These are phyloP conservation scores for Penicillium hordei DNA, from an alignment of 2,329 filamentous ascomycete species.

Conservation along the genomic window DNA sequence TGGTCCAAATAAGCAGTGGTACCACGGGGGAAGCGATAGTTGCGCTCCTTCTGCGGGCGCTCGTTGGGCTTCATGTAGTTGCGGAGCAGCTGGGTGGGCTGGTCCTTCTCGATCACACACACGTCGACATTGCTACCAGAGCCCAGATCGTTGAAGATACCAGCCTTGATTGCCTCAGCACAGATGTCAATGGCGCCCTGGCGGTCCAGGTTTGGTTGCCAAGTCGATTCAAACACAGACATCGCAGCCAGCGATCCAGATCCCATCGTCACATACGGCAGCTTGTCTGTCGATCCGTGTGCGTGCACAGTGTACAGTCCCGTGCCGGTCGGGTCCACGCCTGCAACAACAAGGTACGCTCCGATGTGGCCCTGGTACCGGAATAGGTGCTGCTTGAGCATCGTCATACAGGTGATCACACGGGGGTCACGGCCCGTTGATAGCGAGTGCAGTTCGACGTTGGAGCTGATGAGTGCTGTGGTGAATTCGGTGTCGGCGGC, in stretches of 20 bases:
- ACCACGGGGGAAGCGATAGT: conserved; percentile 84
- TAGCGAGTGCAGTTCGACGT: conserved; percentile 94
- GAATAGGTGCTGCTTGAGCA: conserved; percentile 99
- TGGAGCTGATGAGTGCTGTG: conserved; percentile 95
- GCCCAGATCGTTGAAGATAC: conserved; percentile 98
- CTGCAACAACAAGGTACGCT: conserved; percentile 94
- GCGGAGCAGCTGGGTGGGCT: conserved; percentile 81
- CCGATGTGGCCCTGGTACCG: conserved; percentile 96
- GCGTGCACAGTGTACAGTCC: conserved; percentile 98
- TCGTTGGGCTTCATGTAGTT: conserved; percentile 94
- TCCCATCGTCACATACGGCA: conserved; percentile 99
- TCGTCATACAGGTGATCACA: conserved; percentile 98
- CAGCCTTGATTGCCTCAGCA: conserved; percentile 85
- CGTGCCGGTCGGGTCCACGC: conserved; percentile 90
- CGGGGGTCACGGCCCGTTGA: conserved; percentile 95
- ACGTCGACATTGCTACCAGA: conserved; percentile 98
- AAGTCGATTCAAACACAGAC: conserved; percentile 95
- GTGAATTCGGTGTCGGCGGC: conserved; percentile 99
- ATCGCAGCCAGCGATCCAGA: conserved; percentile 94
- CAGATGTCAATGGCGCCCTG: conserved; percentile 82
- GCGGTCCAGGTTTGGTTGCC: conserved; percentile 74
- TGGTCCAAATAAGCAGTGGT: conserved; percentile 97
- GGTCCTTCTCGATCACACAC: conserved; percentile 90
- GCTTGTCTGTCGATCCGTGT: conserved; percentile 96
- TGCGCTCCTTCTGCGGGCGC: conserved; percentile 85